Base-by-base conservation (phyloP, 1,284 basidiomycete species). In the Ganoderma multipileum region DNA sequence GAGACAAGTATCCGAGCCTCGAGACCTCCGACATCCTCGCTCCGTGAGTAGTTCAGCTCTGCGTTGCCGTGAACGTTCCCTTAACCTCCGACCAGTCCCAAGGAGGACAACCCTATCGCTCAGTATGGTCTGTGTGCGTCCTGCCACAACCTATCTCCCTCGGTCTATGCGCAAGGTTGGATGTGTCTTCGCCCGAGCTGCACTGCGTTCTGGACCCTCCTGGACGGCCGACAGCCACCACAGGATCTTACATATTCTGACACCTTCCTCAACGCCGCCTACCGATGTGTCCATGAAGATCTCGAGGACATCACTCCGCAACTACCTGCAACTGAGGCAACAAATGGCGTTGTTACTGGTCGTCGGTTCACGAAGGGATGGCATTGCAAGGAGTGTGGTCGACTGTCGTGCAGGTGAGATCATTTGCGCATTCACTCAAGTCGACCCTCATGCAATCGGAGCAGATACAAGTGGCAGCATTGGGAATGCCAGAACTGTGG, bases 391-490 rank as follows among this genome's bases (percentile, higher is more conserved):
- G 70, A 78, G 11, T 94, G 92, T 74, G 92, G 92, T 28, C 85
- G 91, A 28, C 78, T 94, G 33, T 92, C 92, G 9, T 88, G 87
- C 81, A 86, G 92, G 92, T 91, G 65, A 69, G 83, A 74, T 60
- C 54, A 11, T 20, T 50, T 50, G 41, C 12, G 8, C 11, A 36
- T 23, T 23, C 11, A 18, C 2, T 1, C 58, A 12, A 12, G 50
- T 44, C n/a, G 36, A 8, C 18, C 47, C 28, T 63, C 23, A 55
- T 33, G 52, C 64, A 44, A 61, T 63, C 39, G 68, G 33, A 8
- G n/a, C 71, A 92, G 92, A 73, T 88, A 78, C 65, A 90, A 88
- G 78, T 93, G 91, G 91, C 87, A 92, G 74, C 76, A 84, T 66
- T 92, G 91, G 87, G 85, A 92, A 76, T 94, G 93, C 75, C 78